Conservation (phyloP, 805 yeast genomes). For the Starmerella asiatica region DNA sequence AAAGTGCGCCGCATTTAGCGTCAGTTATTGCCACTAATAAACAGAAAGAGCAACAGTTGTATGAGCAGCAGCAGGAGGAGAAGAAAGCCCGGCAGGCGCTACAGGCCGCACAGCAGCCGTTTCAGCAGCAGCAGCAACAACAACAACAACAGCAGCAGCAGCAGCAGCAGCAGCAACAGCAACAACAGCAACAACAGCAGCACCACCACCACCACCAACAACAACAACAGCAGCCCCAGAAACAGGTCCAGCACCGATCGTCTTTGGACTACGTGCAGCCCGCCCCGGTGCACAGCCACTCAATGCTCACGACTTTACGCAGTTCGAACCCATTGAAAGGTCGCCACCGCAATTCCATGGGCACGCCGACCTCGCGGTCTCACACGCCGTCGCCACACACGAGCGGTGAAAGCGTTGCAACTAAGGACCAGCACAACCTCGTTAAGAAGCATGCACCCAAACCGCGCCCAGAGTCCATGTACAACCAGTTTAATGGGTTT, state of each 20-base stretch:
- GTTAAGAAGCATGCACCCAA: slow-evolving; percentile 5
- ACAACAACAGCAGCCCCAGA: neutral
- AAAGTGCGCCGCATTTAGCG: slow-evolving; percentile 2
- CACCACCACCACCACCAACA: neutral
- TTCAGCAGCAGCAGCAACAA: neutral
- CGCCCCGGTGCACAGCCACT: slow-evolving; percentile 11
- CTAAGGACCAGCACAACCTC: slow-evolving; percentile 7
- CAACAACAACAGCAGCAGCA: slow-evolving; percentile 1
- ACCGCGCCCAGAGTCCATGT: slow-evolving; percentile 1
- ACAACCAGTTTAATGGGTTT: slow-evolving; percentile 15
- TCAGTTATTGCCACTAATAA: slow-evolving; percentile 1
- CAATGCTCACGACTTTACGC: slow-evolving; percentile 17
- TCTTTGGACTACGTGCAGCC: slow-evolving; percentile 18
- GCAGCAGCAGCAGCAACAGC: slow-evolving; percentile 2
- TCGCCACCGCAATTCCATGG: neutral
- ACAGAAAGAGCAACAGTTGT: neutral
- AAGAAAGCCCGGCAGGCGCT: neutral
- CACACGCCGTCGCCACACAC: slow-evolving; percentile 12
- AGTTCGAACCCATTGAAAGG: slow-evolving; percentile 10
- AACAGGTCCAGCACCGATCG: slow-evolving; percentile 8
- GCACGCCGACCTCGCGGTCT: neutral
- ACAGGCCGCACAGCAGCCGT: neutral
- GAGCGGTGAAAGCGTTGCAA: slow-evolving; percentile 9
- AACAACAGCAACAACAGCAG: slow-evolving; percentile 1
- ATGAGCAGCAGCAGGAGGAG: neutral